These are phyloP conservation scores for Aspergillus panamensis DNA, from an alignment of 495 filamentous ascomycete species.

Conservation along the genomic window DNA sequence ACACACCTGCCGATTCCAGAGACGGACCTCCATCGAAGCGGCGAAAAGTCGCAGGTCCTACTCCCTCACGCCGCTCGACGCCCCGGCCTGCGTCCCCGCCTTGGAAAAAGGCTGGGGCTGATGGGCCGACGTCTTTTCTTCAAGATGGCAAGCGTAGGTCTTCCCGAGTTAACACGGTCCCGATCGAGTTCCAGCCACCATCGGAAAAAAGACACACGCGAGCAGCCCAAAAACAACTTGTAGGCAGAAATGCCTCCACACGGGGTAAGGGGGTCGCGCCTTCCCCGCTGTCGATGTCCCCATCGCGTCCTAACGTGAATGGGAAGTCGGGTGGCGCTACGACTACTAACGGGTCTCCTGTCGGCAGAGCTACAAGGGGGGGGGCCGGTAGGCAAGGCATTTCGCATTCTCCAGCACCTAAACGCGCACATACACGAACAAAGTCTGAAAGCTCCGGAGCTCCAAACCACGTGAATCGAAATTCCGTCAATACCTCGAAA, in stretches of 20 bases:
- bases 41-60: conserved; percentile 60
- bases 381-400: conserved; percentile 22
- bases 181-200: conserved; percentile 63
- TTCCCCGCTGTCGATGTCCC: conserved; percentile 35
- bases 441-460: conserved; percentile 35
- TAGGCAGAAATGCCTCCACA: conserved; percentile 25
- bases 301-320: conserved; percentile 32
- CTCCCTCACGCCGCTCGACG: conserved; percentile 43
- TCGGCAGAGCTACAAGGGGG: conserved; percentile 25
- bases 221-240: conserved; percentile 33
- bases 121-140: conserved; percentile 81
- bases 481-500: conserved; percentile 23
- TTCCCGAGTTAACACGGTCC: conserved; percentile 71
- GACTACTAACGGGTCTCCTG: conserved; percentile 35
- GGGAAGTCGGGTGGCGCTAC: conserved; percentile 35
- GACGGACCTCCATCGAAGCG: conserved; percentile 66
- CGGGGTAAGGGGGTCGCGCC: conserved; percentile 29
- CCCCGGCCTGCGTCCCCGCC: conserved; percentile 70
- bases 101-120: conserved; percentile 85
- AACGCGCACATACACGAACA: conserved; percentile 30
- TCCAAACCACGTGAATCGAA: conserved; percentile 15
- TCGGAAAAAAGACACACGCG: conserved; percentile 61
- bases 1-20: conserved; percentile 33
- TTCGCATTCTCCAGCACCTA: conserved; percentile 34
- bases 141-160: conserved; percentile 84